Evolutionary conservation across 2,329 filamentous ascomycete genomes (phyloP).

Genomic region (Cordyceps militaris): DNA sequence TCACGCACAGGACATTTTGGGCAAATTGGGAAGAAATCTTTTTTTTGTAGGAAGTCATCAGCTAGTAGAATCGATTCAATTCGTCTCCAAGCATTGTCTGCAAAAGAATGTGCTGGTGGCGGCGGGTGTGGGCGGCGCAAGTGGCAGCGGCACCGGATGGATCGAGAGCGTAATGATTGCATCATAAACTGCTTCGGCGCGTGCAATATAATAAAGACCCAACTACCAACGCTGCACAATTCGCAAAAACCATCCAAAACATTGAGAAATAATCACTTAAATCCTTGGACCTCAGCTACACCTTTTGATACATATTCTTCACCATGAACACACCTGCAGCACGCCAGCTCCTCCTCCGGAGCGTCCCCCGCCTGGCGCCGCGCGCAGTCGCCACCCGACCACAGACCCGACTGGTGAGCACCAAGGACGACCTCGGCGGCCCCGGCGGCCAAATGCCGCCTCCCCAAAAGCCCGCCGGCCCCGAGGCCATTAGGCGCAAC

Average conservation of each 20-base stretch:
- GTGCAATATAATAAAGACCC: neutral
- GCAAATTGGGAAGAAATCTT: too few species aligned
- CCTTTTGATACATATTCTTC: too few species aligned
- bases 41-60: too few species aligned
- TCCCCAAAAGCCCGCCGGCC: constrained; percentile 22
- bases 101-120: neutral
- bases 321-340: constrained; percentile 1
- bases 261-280: neutral
- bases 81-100: neutral
- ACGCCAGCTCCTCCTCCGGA: constrained; percentile 2
- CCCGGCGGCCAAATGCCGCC: constrained; percentile 27
- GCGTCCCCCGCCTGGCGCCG: neutral
- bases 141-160: neutral
- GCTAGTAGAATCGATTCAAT: too few species aligned
- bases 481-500: constrained; percentile 25
- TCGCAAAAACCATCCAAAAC: neutral
- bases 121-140: neutral
- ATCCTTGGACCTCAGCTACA: neutral
- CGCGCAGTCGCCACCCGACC: neutral
- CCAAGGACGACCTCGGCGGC: constrained; percentile 25
- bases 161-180: constrained; percentile 8
- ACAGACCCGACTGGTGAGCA: constrained; percentile 7
- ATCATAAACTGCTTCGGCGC: neutral
- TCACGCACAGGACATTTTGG: too few species aligned
- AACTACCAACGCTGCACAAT: neutral